Evolutionary conservation across 352 stramenopile species (phyloP), one percentile per base, ranked within the genome.

Genomic region (Saprolegnia diclina): DNA sequence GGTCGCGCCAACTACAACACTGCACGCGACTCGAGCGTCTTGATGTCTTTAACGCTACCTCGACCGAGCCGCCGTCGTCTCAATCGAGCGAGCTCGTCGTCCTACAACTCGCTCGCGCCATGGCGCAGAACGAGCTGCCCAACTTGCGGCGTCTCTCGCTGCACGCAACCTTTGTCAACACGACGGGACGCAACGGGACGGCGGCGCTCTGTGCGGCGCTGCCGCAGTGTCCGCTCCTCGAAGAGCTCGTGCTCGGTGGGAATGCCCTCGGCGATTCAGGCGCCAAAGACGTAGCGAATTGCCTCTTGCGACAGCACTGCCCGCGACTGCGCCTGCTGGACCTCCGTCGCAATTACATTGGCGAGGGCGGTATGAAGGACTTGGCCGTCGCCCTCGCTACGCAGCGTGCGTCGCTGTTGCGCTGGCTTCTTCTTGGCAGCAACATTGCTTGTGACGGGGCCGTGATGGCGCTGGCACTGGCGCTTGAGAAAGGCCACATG

Each of bases 221-320:
- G 16, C n/a, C 56, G 9, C 46, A 35, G 7, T 76, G 71, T n/a
- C 50, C 53, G 16, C 29, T 61, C 16, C 29, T 78, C 4, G 69
- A 67, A 56, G 64, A 57, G 10, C 42, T 78, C 13, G 65, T 53
- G 50, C 56, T 78, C 1, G 63, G 71, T n/a, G 73, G 71, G 18
- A 78, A 78, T 18, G 71, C 66, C 0, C 56, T 78, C 10, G 71
- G 73, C 18, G 73, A 78, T 63, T 71, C 73, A 21, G 73, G 73
- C 14, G 69, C 72, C 19, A 71, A 73, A 63, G 48, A 55, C 16
- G 46, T 78, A 5, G 50, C 61, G n/a, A 40, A 63, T 1, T 29
- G 67, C 14, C 26, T 78, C 18, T 7, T 56, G 14, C 54, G 57
- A 10, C 48, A 61, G 11, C 45, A 24, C 24, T 68, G 66, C 19